Percentiles rank a stretch among this genome's conserved stretches.
Conservation (phyloP, 2,329 filamentous ascomycete species). For the Pleurostoma richardsiae region DNA sequence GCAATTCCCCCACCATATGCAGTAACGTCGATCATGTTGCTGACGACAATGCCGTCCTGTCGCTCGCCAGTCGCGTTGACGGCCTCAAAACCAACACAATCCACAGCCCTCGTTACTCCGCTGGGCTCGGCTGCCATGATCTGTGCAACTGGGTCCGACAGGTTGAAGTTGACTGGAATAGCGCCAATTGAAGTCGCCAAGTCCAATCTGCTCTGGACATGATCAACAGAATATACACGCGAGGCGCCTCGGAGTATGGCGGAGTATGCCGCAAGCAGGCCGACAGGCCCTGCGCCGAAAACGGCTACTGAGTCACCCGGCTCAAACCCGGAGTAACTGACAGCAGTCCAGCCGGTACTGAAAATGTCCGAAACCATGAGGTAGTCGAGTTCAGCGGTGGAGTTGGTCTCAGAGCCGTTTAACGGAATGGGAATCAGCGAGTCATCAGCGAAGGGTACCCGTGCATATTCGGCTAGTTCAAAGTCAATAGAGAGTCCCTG, state of each 20-base stretch:
- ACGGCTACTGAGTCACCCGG: slow-evolving; percentile 59
- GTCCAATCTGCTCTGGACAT: slow-evolving; percentile 52
- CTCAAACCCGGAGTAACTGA: slow-evolving; percentile 53
- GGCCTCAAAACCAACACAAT: slow-evolving; percentile 63
- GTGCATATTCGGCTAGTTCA: slow-evolving; percentile 56
- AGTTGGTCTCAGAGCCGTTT: neutral
- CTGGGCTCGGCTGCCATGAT: slow-evolving; percentile 51
- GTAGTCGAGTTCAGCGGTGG: neutral
- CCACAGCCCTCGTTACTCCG: slow-evolving; percentile 57
- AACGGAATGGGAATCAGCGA: slow-evolving; percentile 34
- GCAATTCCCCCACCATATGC: slow-evolving; percentile 56
- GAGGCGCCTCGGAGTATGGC: slow-evolving; percentile 56
- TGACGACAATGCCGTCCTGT: slow-evolving; percentile 43
- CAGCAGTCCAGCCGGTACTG: slow-evolving; percentile 45
- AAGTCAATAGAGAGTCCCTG: slow-evolving; percentile 58
- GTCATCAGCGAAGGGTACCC: slow-evolving; percentile 62
- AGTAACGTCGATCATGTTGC: slow-evolving; percentile 60
- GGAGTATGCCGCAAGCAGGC: slow-evolving; percentile 62
- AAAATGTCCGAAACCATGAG: neutral
- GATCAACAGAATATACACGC: slow-evolving; percentile 58
- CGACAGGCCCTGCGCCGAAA: slow-evolving; percentile 61
- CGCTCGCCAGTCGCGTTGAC: slow-evolving; percentile 26
- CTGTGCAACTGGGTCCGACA: slow-evolving; percentile 53
- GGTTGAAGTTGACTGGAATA: slow-evolving; percentile 55
- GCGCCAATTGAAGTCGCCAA: slow-evolving; percentile 58